Base-by-base conservation (phyloP, 2,329 filamentous ascomycete species). In the Aspergillus sp. region DNA sequence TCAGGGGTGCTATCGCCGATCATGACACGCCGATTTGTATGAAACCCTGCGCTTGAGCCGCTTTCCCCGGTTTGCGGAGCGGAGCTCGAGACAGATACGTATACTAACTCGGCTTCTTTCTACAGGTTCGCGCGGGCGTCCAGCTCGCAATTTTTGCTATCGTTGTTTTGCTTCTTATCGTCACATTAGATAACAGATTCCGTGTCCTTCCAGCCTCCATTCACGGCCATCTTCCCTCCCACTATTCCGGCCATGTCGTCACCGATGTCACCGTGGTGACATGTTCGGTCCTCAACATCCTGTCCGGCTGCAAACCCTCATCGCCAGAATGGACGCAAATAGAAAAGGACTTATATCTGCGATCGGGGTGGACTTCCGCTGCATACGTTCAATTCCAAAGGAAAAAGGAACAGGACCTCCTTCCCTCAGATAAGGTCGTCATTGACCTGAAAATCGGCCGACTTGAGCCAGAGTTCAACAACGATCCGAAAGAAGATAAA, bases 161-260 rank as follows among this genome's bases (percentile, higher is more conserved):
- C 64, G 79, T 91, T 68, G 84, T 89, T 64, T 80, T 93, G 64
- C 71, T 93, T 66, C 76, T 93, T 67, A 76, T 92, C 64, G 86
- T 93, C 74, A 83, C 96, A 73, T 87, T 96, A 79, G 93, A 97
- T 77, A 90, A 88, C 70, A 90, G 89, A 72, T 96, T 95, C 79
- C 85, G 90, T 65, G 89, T 97, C 58, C 85, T 97, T 36, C 93
- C 93, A 42, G 86, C 87, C 68, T 85, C 89, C 59, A 89, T 97
- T 65, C 93, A 97, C 80, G 89, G 86, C 72, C 90, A 93, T 74
- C 86, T 96, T 68, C 93, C 93, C 24, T 85, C 87, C 60, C 92
- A 96, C 75, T 90, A 96, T 70, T 85, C 90, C 43, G 92, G 92
- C 62, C 83, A 89, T 58, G 87, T 96, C 68, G 85, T 96, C 67